phyloP scores from a whole-genome alignment of 2,329 filamentous ascomycete genomes.

The Cladophialophora immunda region DNA sequence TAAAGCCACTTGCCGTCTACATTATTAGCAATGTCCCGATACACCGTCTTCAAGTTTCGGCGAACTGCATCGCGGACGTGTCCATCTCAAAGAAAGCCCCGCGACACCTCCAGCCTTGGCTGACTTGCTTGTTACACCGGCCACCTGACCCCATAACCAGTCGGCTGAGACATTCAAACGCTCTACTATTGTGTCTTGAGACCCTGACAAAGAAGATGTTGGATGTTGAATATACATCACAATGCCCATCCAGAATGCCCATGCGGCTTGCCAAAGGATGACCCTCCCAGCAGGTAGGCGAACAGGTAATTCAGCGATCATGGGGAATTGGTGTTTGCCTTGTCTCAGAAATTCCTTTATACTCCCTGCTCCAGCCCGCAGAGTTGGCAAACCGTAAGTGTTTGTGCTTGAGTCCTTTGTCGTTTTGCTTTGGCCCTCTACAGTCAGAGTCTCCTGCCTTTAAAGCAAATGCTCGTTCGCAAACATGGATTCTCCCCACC shows the following conservation, averaged over 20 bases:
- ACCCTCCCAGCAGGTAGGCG: neutral
- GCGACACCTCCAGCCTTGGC: conserved; percentile 2
- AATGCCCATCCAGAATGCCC: conserved; percentile 13
- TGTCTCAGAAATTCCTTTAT: conserved; percentile 13
- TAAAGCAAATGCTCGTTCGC: neutral
- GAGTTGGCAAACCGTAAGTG: conserved; percentile 2
- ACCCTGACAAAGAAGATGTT: conserved; percentile 13
- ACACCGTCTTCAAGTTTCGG: neutral
- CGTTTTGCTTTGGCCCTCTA: neutral
- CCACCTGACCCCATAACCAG: conserved; percentile 24
- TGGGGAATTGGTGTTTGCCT: conserved; percentile 8
- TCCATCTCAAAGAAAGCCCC: neutral
- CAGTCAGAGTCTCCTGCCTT: neutral
- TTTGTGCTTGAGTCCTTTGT: neutral
- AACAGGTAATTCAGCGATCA: conserved; percentile 3
- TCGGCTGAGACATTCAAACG: conserved; percentile 17
- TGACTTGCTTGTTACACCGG: conserved; percentile 10
- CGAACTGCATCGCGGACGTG: neutral
- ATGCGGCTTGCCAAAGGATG: neutral
- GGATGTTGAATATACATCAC: conserved; percentile 15
- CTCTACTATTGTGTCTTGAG: conserved; percentile 12
- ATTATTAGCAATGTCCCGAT: no score
- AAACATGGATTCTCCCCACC: conserved; percentile 13
- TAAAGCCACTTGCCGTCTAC: neutral
- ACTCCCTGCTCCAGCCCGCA: neutral